These are phyloP conservation scores for Coemansia sp. DNA, from an alignment of 192 early-diverging fungal genomes.

Conservation along the genomic window DNA sequence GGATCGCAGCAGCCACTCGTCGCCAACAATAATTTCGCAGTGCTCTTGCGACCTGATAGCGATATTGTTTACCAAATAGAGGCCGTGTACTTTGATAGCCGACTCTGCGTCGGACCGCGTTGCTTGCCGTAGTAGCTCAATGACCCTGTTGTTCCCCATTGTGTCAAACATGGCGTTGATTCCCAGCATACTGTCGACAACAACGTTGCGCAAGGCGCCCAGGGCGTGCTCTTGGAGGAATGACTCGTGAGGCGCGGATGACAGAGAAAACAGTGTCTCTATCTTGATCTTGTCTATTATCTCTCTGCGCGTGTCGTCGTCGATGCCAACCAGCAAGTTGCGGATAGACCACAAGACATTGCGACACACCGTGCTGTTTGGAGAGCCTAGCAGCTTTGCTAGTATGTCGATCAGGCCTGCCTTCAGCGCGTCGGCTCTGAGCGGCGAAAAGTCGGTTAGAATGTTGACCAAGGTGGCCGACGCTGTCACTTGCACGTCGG, in stretches of 20 bases:
- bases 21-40: constrained; percentile 21
- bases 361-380: constrained; percentile 18
- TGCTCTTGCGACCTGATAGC: constrained; percentile 22
- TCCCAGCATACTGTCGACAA: constrained; percentile 27
- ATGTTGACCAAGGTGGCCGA: constrained; percentile 47
- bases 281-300: constrained; percentile 27
- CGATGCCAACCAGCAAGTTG: constrained; percentile 29
- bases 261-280: constrained; percentile 21
- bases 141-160: constrained; percentile 12
- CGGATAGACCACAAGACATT: constrained; percentile 50
- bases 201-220: constrained; percentile 38
- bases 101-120: constrained; percentile 8
- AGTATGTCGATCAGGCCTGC: constrained; percentile 32
- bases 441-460: constrained; percentile 42
- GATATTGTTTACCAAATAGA: constrained; percentile 48
- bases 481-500: constrained; percentile 38
- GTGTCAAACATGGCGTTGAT: constrained; percentile 22
- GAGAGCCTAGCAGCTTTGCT: constrained; percentile 19
- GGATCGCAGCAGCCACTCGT: constrained; percentile 20
- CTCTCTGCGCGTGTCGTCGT: constrained; percentile 35
- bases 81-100: constrained; percentile 27
- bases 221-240: constrained; percentile 37
- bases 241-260: constrained; percentile 12
- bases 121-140: constrained; percentile 23
- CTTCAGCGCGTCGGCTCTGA: constrained; percentile 39